Base-by-base conservation (phyloP, 805 yeast species). In the Schwanniomyces yamadae region DNA sequence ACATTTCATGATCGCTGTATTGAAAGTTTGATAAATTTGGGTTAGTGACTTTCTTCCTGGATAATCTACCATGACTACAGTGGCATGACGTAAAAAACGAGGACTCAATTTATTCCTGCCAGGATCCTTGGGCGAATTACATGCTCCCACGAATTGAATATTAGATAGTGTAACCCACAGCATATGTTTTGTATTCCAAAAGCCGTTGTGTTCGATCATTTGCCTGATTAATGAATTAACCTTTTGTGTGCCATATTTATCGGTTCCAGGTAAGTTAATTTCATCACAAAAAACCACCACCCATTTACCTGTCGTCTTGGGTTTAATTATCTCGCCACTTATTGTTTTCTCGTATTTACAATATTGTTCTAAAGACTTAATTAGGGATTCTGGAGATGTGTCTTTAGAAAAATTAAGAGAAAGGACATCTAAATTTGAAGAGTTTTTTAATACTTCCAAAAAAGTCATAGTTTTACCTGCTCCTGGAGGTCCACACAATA, bases 401-500 rank as follows among this genome's bases (percentile, higher is more conserved):
- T 84, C 89, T 43, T 85, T 85, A 1, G 96, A 87, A 49, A 90
- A 88, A 48, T 88, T 91, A 46, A 91, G 56, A 4, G 87, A 77
- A 3, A 80, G 69, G 2, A 88, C 63, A 14, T 79, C 84, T 40
- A 78, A 65, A 11, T 73, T 68, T 0, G 80, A 71, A 0, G 83
- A 70, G 35, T 66, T 67, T 29, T 85, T 63, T 26, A 91, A 54
- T 0, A 88, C 80, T 31, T 82, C 77, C 45, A 86, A 71, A 13
- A 91, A 60, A 0, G 90, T 80, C 98, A 91, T 90, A 0, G 98
- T 90, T 54, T 91, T 91, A 39, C 98, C 98, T 0, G 96, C 84
- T 4, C 98, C 98, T 0, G 98, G 97, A 0, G 98, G 98, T 2
- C 98, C 98, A 59, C 96, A 88, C 15, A 91, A 66, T 18, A 91